Evolutionary conservation across 805 yeast species (phyloP), one percentile per base, ranked within the genome.

Genomic region (Blastobotrys americana): DNA sequence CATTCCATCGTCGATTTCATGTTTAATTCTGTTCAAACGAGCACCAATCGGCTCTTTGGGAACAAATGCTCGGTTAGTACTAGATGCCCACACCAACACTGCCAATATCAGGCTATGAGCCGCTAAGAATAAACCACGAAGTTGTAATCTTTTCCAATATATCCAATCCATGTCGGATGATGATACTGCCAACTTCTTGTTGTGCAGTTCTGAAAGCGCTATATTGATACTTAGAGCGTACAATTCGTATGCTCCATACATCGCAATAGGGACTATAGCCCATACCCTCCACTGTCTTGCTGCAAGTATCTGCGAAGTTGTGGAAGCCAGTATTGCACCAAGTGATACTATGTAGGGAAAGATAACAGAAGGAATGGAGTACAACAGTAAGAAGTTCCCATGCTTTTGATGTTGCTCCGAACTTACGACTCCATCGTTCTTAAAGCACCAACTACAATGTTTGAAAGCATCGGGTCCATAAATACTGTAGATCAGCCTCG

Each of bases 381-480:
- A 55, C 35, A 46, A 22, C 22, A 52, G 23, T 22, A 45, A 54
- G 4, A 51, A 39, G 21, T 15, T n/a, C 15, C 19, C 20, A 16
- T 36, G 25, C 19, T 22, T 34, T 2, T 13, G 31, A 8, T 8
- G 10, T 13, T 25, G 8, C 13, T 25, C 13, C 31, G 31, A 25
- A 8, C 31, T 13, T 25, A 8, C 31, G n/a, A 33, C 34, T 5
- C 34, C 49, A 4, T 42, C 37, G 20, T 42, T 39, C 17, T 44
- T 34, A 9, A 39, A 41, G 37, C 58, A 55, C 57, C 57, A 55
- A 9, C 46, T 46, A 31, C 58, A 55, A 18, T 41, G 43, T 3
- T 43, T 49, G 25, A 54, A 31, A 4, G 53, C 49, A 22, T 46
- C 49, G n/a, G 56, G 51, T 8, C 58, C 58, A 39, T 44, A 51